Base-by-base conservation (phyloP, 1,284 basidiomycete genomes). In the Fomitopsis palustris region DNA sequence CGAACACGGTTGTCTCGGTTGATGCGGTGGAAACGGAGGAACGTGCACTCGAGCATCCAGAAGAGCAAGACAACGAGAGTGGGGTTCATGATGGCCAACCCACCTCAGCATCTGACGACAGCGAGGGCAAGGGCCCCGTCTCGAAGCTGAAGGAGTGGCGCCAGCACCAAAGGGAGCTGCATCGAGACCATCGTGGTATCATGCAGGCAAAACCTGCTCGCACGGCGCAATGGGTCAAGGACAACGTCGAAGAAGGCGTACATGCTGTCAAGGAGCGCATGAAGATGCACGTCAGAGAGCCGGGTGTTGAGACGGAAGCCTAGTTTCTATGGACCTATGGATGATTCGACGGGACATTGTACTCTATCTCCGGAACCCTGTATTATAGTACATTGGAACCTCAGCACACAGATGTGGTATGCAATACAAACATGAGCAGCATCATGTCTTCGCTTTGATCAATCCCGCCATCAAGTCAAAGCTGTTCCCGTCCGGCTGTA, bases 401-500 rank as follows among this genome's bases (percentile, higher is more conserved):
- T 17, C 17, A 7, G 23, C 10, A 31, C 16, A 31, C 5, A 2
- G 3, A 33, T 6, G 47, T 7, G 8, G 23, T 5, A 23, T 19
- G 23, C 12, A 10, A 4, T 23, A 19, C 21, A 51, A 29, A 51
- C 47, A 17, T 29, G 4, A 2, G 12, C 2, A 31, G 8, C 45
- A 6, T 55, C 56, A 64, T 23, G 58, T 61, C 73, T 91, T 92
- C 21, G 79, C 74, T 75, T 81, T 86, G 69, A 99, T 95, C 71
- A 99, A 75, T 31, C 94, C 93, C 55, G 88, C 84, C 87, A 98
- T 92, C 69, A 98, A 81, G 73, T 98, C 96, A 69, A 99, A 98
- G 69, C 92, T 93, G 72, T 99, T 99, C 31, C 96, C 95, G 69
- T 98, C 95, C 2, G 96, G 97, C 73, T 98, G 96, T 23, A 88